phyloP scores from a whole-genome alignment of 2,329 filamentous ascomycete genomes.

The Ceratocystis cubensis region DNA sequence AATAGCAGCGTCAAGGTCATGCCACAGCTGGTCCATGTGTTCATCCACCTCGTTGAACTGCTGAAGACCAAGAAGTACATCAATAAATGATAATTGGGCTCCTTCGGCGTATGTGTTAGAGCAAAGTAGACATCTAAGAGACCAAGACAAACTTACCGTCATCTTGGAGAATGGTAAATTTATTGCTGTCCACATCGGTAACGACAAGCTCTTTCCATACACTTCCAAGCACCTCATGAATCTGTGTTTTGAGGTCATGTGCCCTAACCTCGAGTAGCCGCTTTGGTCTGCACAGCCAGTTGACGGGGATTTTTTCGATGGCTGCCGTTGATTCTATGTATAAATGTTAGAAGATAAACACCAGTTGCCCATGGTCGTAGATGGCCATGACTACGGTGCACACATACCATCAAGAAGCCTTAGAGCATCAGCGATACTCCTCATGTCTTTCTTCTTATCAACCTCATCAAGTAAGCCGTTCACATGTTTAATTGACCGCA shows the following conservation, averaged over 20 bases:
- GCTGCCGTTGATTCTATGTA: conserved; percentile 42
- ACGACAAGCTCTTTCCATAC: conserved; percentile 60
- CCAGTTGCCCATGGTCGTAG: background rate
- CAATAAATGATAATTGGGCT: conserved; percentile 40
- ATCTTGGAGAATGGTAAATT: conserved; percentile 40
- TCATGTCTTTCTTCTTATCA: conserved; percentile 43
- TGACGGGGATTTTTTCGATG: conserved; percentile 46
- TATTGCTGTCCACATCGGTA: conserved; percentile 44
- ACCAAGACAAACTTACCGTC: conserved; percentile 11
- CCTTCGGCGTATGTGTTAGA: conserved; percentile 29
- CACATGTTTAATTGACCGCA: conserved; percentile 43
- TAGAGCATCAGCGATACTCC: conserved; percentile 44
- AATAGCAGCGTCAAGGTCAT: conserved; percentile 48
- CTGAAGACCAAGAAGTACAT: conserved; percentile 44
- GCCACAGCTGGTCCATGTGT: conserved; percentile 48
- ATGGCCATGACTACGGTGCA: too few species aligned
- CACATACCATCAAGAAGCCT: conserved; percentile 42
- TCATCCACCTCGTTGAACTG: conserved; percentile 50
- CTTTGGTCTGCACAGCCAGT: conserved; percentile 49
- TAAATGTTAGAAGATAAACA: background rate
- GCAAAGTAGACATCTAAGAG: background rate
- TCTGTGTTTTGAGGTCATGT: conserved; percentile 51
- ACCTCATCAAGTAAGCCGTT: conserved; percentile 51
- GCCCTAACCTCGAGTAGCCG: conserved; percentile 53
- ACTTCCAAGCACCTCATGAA: conserved; percentile 52